Evolutionary conservation across 805 yeast species (phyloP), one percentile per base, ranked within the genome.

Genomic region (Candida morakotiae): DNA sequence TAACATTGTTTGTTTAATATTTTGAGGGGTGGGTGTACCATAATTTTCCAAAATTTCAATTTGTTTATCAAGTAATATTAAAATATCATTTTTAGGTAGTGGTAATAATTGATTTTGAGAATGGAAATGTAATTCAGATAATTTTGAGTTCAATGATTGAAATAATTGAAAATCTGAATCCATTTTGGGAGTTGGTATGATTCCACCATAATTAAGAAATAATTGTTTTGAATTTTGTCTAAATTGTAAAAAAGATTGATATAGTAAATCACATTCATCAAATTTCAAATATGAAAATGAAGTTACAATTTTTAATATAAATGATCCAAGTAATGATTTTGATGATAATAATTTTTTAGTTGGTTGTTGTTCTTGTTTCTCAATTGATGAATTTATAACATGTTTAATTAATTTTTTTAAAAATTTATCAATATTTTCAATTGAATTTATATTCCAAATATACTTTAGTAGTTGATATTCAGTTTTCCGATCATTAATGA

Each of bases 51-150:
- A 50, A 5, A 73, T 55, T 18, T 64, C 61, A 3, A 81, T 73
- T 42, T 81, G 85, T 30, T 70, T 66, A 28, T 74, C 73, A 15
- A 81, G 54, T 35, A 80, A 52, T 10, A 62, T 59, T 8, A 72
- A 64, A 10, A 80, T 46, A 48, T 77, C 83, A 26, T 67, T 64
- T 36, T 73, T 74, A 1, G 84, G 73, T 1, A 76, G 53, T 5
- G 75, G 60, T 1, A 61, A 39, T 7, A 63, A 39, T 3, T 58
- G 47, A 8, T 24, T 28, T 14, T 33, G 35, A 6, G 30, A 37
- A 10, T 31, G 34, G 7, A 37, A 24, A 11, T 37, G 48, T 15
- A 42, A 35, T 23, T 36, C 38, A 25, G 41, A 31, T 13, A 48
- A 34, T 21, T 37, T 49, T 7, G 28, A 30, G 33, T 48, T 53